These are phyloP conservation scores for Boletus rubroflammeus DNA, from an alignment of 768 basidiomycete species.

Conservation along the genomic window DNA sequence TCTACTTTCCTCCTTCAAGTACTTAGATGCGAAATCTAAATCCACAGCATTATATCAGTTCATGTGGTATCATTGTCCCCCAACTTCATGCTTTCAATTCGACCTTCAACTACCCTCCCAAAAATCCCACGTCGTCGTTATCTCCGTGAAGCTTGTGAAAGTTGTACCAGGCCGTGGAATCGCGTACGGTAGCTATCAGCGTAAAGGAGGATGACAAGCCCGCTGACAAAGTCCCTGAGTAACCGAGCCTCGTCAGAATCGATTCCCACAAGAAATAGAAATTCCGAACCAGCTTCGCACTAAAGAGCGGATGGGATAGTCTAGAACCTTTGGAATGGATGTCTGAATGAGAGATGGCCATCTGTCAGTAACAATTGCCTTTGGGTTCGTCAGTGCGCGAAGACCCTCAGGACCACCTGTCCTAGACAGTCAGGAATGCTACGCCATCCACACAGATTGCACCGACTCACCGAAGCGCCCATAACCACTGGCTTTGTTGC, in stretches of 20 bases:
- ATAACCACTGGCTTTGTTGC: slow-evolving; percentile 86
- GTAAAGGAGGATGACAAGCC: slow-evolving; percentile 46
- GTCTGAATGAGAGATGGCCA: slow-evolving; percentile 85
- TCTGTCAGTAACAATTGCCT: slow-evolving; percentile 82
- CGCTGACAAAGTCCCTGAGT: slow-evolving; percentile 49
- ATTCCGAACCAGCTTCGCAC: slow-evolving; percentile 65
- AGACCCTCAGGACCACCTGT: slow-evolving; percentile 92
- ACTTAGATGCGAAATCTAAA: background rate
- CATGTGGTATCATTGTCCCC: slow-evolving; percentile 15
- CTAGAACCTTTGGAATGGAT: slow-evolving; percentile 76
- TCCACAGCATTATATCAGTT: slow-evolving; percentile 14
- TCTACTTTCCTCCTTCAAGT: background rate
- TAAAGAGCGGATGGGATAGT: slow-evolving; percentile 80
- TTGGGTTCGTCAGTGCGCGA: slow-evolving; percentile 80
- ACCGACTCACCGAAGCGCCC: slow-evolving; percentile 76
- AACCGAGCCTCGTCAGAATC: background rate
- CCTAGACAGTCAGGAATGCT: slow-evolving; percentile 7
- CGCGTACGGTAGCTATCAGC: slow-evolving; percentile 45
- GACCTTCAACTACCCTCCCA: background rate
- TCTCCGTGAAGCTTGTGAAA: slow-evolving; percentile 38
- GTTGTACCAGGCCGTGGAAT: slow-evolving; percentile 37
- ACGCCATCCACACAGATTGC: background rate
- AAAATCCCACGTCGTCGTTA: slow-evolving; percentile 3
- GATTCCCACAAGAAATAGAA: background rate
- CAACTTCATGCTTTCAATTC: background rate